These are phyloP conservation scores for Flaveria robusta DNA, from an alignment of 129 eudicot genomes.

Conservation along the genomic window DNA sequence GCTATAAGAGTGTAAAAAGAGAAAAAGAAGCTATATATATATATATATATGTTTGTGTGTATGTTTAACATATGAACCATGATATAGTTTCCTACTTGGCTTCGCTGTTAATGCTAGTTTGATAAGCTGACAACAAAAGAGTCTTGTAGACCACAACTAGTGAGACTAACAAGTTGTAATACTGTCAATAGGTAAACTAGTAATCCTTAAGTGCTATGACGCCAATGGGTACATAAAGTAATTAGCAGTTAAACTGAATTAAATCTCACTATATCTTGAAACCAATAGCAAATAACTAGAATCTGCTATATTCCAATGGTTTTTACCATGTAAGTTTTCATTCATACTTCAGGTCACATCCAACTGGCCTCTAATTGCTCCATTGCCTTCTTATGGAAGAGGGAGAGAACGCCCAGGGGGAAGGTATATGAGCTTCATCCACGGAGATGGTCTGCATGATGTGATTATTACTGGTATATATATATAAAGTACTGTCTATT, in stretches of 20 bases:
- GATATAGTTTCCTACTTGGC: no score
- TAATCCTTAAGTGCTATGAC: no score
- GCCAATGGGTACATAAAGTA: no score
- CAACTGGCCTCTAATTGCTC: constrained; percentile 85
- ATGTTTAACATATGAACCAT: no score
- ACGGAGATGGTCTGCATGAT: constrained; percentile 90
- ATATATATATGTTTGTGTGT: not conserved
- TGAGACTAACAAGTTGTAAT: no score
- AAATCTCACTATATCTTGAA: no score
- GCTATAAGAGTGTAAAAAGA: not conserved
- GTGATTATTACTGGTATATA: constrained; percentile 85
- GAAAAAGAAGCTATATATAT: not conserved
- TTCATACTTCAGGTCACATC: constrained; percentile 56
- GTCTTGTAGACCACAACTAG: no score
- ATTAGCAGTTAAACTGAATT: no score
- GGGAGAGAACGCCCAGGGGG: constrained; percentile 97
- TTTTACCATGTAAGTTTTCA: constrained; percentile 10
- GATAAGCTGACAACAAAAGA: no score
- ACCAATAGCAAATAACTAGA: not conserved
- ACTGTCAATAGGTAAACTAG: no score
- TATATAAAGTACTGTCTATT: not conserved
- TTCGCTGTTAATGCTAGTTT: no score
- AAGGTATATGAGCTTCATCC: constrained; percentile 88
- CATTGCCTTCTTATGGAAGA: constrained; percentile 95
- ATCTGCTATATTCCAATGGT: not conserved